These are phyloP conservation scores for Pseudocercospora eumusae DNA, from an alignment of 2,329 filamentous ascomycete genomes.

Conservation along the genomic window DNA sequence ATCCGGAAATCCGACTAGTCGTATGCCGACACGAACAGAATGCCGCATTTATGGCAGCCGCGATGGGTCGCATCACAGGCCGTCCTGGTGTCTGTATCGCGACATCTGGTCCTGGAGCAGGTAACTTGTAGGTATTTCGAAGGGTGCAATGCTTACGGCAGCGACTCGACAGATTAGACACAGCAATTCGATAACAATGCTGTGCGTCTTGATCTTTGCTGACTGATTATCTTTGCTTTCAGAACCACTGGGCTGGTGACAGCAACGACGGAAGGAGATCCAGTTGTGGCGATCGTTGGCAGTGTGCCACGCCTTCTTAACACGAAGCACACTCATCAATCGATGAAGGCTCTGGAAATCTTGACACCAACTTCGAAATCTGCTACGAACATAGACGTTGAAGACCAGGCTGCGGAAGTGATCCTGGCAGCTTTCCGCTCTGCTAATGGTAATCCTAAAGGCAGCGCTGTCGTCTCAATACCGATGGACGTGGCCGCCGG, in stretches of 20 bases:
- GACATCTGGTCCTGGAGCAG: constrained; percentile 52
- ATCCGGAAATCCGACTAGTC: constrained; percentile 51
- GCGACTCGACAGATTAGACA: background rate
- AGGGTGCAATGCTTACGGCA: background rate
- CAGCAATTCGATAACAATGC: no score
- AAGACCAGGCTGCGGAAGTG: constrained; percentile 53
- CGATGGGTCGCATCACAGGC: constrained; percentile 50
- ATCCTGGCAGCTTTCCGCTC: constrained; percentile 51
- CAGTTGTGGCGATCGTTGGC: constrained; percentile 53
- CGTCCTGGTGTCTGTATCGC: constrained; percentile 51
- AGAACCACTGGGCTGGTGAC: background rate
- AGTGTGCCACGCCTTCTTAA: constrained; percentile 49
- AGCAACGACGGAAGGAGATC: constrained; percentile 44
- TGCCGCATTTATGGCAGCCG: constrained; percentile 54
- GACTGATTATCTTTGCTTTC: constrained; percentile 19
- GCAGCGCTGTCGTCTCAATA: constrained; percentile 48
- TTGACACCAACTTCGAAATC: constrained; percentile 49
- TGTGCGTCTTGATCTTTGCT: constrained; percentile 36
- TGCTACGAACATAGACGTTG: constrained; percentile 47
- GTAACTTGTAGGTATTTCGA: constrained; percentile 41
- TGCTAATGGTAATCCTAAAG: constrained; percentile 46
- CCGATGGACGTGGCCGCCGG: constrained; percentile 50
- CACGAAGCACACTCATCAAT: constrained; percentile 52
- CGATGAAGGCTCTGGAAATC: constrained; percentile 49
- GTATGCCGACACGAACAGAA: constrained; percentile 55